Evolutionary conservation across 2,329 filamentous ascomycete genomes (phyloP).

Genomic region (Periglandula ipomoeae): DNA sequence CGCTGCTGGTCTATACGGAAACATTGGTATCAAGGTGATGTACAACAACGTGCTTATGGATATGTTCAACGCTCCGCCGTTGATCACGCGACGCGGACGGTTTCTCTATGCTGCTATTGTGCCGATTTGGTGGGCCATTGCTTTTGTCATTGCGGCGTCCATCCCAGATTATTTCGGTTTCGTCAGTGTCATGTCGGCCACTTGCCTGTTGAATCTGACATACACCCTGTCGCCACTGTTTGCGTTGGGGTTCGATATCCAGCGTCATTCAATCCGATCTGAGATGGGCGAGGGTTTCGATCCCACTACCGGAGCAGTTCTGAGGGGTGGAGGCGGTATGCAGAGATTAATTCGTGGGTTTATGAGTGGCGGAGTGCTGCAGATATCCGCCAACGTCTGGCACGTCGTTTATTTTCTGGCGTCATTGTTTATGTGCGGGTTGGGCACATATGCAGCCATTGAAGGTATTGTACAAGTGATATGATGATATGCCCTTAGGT

Average conservation of each 20-base stretch:
- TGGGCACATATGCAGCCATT: constrained; percentile 10
- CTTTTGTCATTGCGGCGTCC: constrained; percentile 44
- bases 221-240: constrained; percentile 45
- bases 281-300: constrained; percentile 12
- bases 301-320: constrained; percentile 7
- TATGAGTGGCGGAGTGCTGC: constrained; percentile 5
- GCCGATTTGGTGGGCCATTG: constrained; percentile 47
- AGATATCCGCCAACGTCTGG: constrained; percentile 6
- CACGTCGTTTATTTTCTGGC: constrained; percentile 10
- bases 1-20: constrained; percentile 40
- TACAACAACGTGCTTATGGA: constrained; percentile 45
- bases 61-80: constrained; percentile 36
- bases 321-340: constrained; percentile 2
- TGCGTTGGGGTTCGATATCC: constrained; percentile 12
- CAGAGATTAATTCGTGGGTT: constrained; percentile 9
- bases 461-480: constrained; percentile 5
- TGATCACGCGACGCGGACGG: constrained; percentile 40
- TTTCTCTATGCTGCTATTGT: constrained; percentile 39
- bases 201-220: constrained; percentile 48
- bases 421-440: constrained; percentile 9
- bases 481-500: no score
- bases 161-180: constrained; percentile 43
- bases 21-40: constrained; percentile 44
- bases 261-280: constrained; percentile 10
- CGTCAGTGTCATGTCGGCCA: constrained; percentile 39